A percentile compares a stretch with the other conserved stretches of the same genome.
phyloP scores from a whole-genome alignment of 225 moss, liverwort and hornwort species.

The Asterella californica region DNA sequence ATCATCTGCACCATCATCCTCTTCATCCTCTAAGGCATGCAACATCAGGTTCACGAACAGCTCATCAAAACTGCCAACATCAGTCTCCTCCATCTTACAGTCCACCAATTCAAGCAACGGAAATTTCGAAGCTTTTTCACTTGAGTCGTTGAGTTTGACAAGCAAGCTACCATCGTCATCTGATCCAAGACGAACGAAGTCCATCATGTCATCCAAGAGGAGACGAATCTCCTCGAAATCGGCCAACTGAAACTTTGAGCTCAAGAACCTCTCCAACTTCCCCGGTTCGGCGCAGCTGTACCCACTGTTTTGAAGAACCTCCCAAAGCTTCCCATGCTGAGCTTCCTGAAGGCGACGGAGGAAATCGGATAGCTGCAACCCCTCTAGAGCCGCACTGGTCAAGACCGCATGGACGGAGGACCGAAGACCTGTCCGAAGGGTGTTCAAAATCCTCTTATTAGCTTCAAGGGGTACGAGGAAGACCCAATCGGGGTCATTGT shows the following conservation, averaged over 20 bases:
- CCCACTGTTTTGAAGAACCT: slow-evolving; percentile 64
- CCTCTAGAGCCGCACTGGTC: slow-evolving; percentile 62
- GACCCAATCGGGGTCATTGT: slow-evolving; percentile 47
- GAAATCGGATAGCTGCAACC: slow-evolving; percentile 59
- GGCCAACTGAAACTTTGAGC: slow-evolving; percentile 54
- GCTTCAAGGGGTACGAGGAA: slow-evolving; percentile 62
- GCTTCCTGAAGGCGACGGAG: slow-evolving; percentile 60
- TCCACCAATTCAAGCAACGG: slow-evolving; percentile 77
- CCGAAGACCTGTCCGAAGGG: slow-evolving; percentile 63
- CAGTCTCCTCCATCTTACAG: slow-evolving; percentile 53
- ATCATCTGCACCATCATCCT: slow-evolving; percentile 28
- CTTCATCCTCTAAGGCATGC: slow-evolving; percentile 34
- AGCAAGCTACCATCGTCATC: slow-evolving; percentile 65
- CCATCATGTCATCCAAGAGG: slow-evolving; percentile 79
- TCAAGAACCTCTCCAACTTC: slow-evolving; percentile 26
- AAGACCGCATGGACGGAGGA: slow-evolving; percentile 63
- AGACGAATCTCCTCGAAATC: slow-evolving; percentile 60
- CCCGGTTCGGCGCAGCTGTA: slow-evolving; percentile 51
- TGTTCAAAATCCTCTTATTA: slow-evolving; percentile 68
- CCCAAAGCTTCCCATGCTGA: slow-evolving; percentile 57
- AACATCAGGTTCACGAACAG: slow-evolving; percentile 43
- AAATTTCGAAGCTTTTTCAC: slow-evolving; percentile 50
- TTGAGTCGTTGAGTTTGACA: slow-evolving; percentile 42
- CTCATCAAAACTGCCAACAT: slow-evolving; percentile 41
- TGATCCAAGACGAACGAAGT: slow-evolving; percentile 78